These are phyloP conservation scores for Metarhizium album DNA, from an alignment of 2,329 filamentous ascomycete species.

Conservation along the genomic window DNA sequence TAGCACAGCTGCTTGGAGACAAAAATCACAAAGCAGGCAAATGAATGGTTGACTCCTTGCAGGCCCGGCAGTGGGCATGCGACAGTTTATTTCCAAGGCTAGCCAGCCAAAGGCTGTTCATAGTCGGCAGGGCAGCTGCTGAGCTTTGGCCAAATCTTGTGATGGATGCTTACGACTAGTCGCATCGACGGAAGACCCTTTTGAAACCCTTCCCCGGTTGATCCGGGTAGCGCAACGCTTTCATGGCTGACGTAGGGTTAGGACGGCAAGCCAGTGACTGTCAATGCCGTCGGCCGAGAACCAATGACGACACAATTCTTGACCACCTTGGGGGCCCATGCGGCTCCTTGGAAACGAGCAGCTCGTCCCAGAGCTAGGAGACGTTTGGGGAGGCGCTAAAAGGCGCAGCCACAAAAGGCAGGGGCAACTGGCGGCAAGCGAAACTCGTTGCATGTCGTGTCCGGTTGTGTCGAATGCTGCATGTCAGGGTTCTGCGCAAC, in stretches of 20 bases:
- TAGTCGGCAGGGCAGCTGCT: too few species aligned
- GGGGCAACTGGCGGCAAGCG: neutral
- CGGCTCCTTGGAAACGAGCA: neutral
- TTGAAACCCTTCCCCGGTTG: neutral
- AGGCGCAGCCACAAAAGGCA: neutral
- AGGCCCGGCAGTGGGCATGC: too few species aligned
- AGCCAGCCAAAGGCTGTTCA: too few species aligned
- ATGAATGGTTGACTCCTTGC: too few species aligned
- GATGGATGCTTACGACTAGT: too few species aligned
- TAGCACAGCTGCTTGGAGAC: too few species aligned
- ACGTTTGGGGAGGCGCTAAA: neutral
- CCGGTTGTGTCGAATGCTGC: neutral
- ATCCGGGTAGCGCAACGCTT: neutral
- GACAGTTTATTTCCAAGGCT: too few species aligned
- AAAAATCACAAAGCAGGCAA: too few species aligned
- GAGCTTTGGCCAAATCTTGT: too few species aligned
- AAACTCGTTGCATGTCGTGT: neutral
- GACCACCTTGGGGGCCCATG: neutral
- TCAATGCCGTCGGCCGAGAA: neutral
- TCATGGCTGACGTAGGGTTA: neutral
- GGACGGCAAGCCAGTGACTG: neutral
- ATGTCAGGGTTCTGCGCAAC: neutral
- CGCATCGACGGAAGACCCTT: too few species aligned
- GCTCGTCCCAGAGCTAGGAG: neutral
- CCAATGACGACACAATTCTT: constrained; percentile 1